phyloP scores from a whole-genome alignment of 306 rosid genomes.

The Vigna nakashimae region DNA sequence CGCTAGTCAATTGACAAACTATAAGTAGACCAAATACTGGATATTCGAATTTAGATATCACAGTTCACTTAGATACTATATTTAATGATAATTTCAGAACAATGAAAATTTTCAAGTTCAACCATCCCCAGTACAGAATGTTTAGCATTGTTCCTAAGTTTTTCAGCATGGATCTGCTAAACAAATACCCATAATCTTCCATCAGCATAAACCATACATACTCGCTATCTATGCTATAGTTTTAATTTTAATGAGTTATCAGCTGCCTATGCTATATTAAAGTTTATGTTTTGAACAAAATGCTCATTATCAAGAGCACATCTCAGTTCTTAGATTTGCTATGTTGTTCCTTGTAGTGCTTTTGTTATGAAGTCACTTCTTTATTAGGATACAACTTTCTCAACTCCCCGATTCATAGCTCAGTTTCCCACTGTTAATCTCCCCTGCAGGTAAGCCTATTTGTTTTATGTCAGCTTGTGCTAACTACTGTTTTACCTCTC shows the following conservation, averaged over 20 bases:
- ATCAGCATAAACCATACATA: not conserved
- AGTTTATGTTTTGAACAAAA: too few relatives aligned
- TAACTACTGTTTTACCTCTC: not conserved
- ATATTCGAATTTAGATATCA: not conserved
- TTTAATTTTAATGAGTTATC: too few relatives aligned
- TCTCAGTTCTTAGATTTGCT: not conserved
- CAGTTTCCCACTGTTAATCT: not conserved
- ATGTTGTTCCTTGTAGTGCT: not conserved
- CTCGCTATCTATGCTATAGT: too few relatives aligned
- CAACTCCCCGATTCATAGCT: not conserved
- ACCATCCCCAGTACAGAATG: not conserved
- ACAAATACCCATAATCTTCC: slow-evolving; percentile 16
- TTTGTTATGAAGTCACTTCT: not conserved
- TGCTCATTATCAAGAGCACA: not conserved
- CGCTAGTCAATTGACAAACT: not conserved
- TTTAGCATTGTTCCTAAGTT: slow-evolving; percentile 20
- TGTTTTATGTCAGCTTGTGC: not conserved
- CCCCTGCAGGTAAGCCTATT: not conserved
- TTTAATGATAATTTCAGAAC: not conserved
- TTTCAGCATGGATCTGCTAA: slow-evolving; percentile 1
- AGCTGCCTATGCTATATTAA: too few relatives aligned
- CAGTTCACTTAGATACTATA: slow-evolving; percentile 7
- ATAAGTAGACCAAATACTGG: not conserved
- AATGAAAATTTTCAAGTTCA: not conserved
- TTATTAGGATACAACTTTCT: not conserved